Base-by-base conservation (phyloP, 305 asterid species). In the Rubia balearica region DNA sequence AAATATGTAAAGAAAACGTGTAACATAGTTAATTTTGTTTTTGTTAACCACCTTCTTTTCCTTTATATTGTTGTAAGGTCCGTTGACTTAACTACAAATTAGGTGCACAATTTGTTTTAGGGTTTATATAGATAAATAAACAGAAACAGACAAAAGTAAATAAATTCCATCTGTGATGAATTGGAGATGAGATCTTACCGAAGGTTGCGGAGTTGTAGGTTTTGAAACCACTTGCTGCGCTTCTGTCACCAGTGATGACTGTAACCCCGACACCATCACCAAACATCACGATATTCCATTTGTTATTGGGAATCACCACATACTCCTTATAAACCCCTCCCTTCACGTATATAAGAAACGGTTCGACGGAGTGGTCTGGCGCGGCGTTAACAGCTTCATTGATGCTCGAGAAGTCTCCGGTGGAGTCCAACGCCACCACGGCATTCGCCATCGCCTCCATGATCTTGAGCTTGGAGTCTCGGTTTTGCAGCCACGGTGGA, bases 181-280 rank as follows among this genome's bases (percentile, higher is more conserved):
- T 9, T 3, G 21, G 19, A 19, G 4, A 6, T 17, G 51, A 7
- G 27, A 12, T 12, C 85, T 81, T 78, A 92, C 98, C 89, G 61
- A 92, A 90, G 41, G 98, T 90, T 12, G 96, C 90, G 36, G 96
- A 82, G 1, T 90, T 79, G 70, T 73, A 84, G 1, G 98, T 87
- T 42, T 89, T 89, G 92, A 87, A 85, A 0, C 96, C 96, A 65
- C 86, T 96, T 40, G 75, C 14, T 63, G 76, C 74, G 77, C 43
- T 89, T 45, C 86, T 86, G 70, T 83, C 82, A 24, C 97, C 98
- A 6, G 92, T 70, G 65, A 92, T 80, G 70, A 90, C 63, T 0
- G 98, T 90, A 48, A 38, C 88, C 65, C 85, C 82, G n/a, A 84
- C 73, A 6, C 97, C 98, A 24, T 92, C 98, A 75, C 98, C 98